Evolutionary conservation across 441 rosid genomes (phyloP).

Genomic region (Breynia disticha): DNA sequence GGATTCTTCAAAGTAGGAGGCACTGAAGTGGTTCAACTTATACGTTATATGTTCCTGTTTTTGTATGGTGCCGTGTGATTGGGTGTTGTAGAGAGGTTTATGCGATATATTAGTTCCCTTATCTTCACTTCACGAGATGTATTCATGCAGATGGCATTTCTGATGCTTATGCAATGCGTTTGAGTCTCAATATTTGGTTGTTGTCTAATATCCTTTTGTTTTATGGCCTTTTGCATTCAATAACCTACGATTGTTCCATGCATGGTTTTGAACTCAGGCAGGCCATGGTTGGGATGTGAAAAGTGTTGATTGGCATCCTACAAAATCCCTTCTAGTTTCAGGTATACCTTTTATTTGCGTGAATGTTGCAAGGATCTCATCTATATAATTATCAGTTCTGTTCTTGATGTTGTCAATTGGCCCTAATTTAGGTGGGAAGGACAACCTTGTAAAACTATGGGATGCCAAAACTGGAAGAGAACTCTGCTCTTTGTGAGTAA

Average conservation of each 20-base stretch:
- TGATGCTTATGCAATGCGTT: too few species aligned
- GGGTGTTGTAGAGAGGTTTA: too few species aligned
- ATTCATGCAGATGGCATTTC: too few species aligned
- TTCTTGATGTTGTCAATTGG: constrained; percentile 13
- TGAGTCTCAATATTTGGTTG: background rate
- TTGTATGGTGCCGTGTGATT: too few species aligned
- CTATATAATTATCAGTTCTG: constrained; percentile 8
- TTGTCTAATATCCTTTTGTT: constrained; percentile 2
- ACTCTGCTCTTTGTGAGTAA: constrained; percentile 88
- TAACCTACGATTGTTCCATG: constrained; percentile 42
- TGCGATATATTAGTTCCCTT: too few species aligned
- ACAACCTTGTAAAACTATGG: constrained; percentile 96
- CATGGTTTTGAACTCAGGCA: constrained; percentile 87
- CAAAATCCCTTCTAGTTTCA: constrained; percentile 85
- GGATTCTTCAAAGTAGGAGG: too few species aligned
- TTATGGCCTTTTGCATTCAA: constrained; percentile 14
- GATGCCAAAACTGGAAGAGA: constrained; percentile 90
- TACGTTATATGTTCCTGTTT: too few species aligned
- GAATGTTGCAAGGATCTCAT: constrained; percentile 12
- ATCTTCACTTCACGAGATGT: too few species aligned
- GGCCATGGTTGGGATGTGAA: constrained; percentile 99
- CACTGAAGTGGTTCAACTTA: too few species aligned
- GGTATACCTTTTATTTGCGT: constrained; percentile 31
- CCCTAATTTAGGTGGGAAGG: constrained; percentile 69
- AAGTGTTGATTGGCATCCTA: constrained; percentile 98